Conservation (phyloP, 73 alveolate species). For the Symbiodinium natans region DNA sequence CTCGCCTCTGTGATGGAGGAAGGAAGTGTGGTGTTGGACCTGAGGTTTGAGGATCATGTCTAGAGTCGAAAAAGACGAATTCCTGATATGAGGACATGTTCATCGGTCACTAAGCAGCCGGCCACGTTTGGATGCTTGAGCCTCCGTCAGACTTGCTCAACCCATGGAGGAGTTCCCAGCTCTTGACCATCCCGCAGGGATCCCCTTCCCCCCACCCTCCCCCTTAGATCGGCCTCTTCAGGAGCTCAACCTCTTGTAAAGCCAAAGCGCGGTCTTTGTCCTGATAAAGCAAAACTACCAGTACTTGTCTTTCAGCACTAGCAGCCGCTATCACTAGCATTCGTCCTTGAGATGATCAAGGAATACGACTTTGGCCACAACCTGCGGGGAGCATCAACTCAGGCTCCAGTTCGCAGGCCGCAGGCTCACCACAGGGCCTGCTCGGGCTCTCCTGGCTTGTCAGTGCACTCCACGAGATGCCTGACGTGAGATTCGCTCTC, state of each 20-base stretch:
- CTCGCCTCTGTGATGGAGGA: constrained; percentile 6
- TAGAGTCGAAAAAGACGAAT: too few species aligned
- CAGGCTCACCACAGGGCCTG: background rate
- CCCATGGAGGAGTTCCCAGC: too few species aligned
- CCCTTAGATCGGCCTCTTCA: constrained; percentile 82
- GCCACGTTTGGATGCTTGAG: constrained; percentile 87
- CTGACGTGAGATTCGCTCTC: background rate
- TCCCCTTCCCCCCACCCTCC: too few species aligned
- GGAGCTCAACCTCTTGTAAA: constrained; percentile 73
- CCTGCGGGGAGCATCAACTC: background rate
- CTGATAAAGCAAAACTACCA: background rate
- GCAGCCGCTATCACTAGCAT: background rate
- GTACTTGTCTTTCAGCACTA: background rate
- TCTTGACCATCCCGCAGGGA: too few species aligned
- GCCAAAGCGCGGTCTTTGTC: constrained; percentile 94
- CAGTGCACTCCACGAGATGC: constrained; percentile 10
- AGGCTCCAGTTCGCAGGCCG: background rate
- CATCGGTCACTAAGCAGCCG: constrained; percentile 12
- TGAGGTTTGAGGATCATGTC: too few species aligned
- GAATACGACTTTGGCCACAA: constrained; percentile 93
- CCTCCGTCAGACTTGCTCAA: too few species aligned
- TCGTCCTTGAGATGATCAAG: constrained; percentile 92
- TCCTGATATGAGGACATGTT: too few species aligned
- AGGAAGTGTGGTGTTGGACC: constrained; percentile 14
- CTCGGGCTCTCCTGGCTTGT: background rate